phyloP scores from a whole-genome alignment of 2,329 filamentous ascomycete genomes.

The Capronia americana region DNA sequence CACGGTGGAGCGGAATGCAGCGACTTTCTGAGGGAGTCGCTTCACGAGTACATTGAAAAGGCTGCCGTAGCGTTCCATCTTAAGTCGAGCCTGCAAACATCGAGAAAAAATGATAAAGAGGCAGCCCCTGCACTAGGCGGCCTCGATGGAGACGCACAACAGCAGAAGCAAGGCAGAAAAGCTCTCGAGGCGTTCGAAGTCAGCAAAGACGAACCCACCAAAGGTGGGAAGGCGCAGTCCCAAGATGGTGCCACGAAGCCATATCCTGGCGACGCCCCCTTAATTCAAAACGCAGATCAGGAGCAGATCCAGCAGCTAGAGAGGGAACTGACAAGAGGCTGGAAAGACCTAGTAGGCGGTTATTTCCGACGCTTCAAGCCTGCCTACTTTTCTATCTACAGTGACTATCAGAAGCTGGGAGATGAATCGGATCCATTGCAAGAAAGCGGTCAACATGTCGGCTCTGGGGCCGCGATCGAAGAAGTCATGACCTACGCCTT shows the following conservation, averaged over 20 bases:
- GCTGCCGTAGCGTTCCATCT: slow-evolving; percentile 78
- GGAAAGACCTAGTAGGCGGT: slow-evolving; percentile 84
- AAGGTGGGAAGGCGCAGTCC: slow-evolving; percentile 42
- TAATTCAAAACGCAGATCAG: slow-evolving; percentile 61
- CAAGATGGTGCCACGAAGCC: slow-evolving; percentile 32
- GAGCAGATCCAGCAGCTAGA: slow-evolving; percentile 72
- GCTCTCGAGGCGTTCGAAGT: slow-evolving; percentile 27
- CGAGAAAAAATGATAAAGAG: slow-evolving; percentile 23
- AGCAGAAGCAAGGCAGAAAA: slow-evolving; percentile 28
- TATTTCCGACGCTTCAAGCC: slow-evolving; percentile 94
- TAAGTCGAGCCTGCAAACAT: slow-evolving; percentile 71
- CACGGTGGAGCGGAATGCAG: slow-evolving; percentile 92
- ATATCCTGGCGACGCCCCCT: slow-evolving; percentile 49
- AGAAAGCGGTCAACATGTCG: slow-evolving; percentile 41
- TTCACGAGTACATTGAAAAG: slow-evolving; percentile 89
- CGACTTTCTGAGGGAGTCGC: slow-evolving; percentile 78
- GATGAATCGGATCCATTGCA: slow-evolving; percentile 42
- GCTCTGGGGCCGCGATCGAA: slow-evolving; percentile 51
- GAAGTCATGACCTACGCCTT: slow-evolving; percentile 86
- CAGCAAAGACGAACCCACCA: slow-evolving; percentile 17
- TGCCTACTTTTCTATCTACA: slow-evolving; percentile 69
- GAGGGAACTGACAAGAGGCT: slow-evolving; percentile 72
- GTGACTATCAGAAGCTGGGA: slow-evolving; percentile 43
- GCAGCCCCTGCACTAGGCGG: slow-evolving; percentile 10
- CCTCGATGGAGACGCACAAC: slow-evolving; percentile 25